phyloP scores from a whole-genome alignment of 257 asterid species.

The Eustoma russellianum region DNA sequence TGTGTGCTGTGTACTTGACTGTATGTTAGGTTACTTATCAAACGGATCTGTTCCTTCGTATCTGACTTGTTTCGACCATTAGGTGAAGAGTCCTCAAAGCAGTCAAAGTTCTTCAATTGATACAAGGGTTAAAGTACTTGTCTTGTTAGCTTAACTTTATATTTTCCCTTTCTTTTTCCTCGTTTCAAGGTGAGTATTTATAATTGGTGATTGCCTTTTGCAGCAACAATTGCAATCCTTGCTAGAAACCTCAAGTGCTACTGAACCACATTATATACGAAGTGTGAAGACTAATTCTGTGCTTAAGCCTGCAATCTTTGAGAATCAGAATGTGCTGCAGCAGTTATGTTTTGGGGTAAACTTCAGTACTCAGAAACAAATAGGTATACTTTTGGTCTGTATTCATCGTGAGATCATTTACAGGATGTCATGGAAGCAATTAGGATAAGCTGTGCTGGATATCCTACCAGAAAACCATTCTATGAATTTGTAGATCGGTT shows the following conservation, averaged over 20 bases:
- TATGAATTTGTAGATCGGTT: slow-evolving; percentile 85
- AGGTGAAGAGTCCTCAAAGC: slow-evolving; percentile 81
- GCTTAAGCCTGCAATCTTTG: slow-evolving; percentile 91
- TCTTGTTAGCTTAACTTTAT: slow-evolving; percentile 9
- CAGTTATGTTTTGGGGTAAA: slow-evolving; percentile 98
- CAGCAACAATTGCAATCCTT: slow-evolving; percentile 67
- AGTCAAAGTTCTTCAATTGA: no score
- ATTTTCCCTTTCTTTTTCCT: slow-evolving; percentile 11
- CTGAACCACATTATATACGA: slow-evolving; percentile 68
- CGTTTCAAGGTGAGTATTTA: slow-evolving; percentile 8
- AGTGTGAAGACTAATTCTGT: slow-evolving; percentile 96
- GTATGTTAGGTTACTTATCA: slow-evolving; percentile 85
- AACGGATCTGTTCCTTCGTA: slow-evolving; percentile 82
- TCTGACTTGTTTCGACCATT: slow-evolving; percentile 68
- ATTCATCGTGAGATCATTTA: slow-evolving; percentile 9
- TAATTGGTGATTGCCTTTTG: slow-evolving; percentile 8
- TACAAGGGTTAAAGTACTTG: slow-evolving; percentile 75
- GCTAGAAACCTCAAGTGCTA: slow-evolving; percentile 54
- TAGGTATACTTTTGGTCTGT: slow-evolving; percentile 10
- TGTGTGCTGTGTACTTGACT: not conserved
- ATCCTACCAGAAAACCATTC: slow-evolving; percentile 89
- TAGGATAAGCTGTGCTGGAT: slow-evolving; percentile 98
- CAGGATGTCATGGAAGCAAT: slow-evolving; percentile 99
- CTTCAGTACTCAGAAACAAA: slow-evolving; percentile 6
- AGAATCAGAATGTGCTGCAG: slow-evolving; percentile 92